Evolutionary conservation across 345 rosid species (phyloP).

Genomic region (Eucalyptus pauciflora): DNA sequence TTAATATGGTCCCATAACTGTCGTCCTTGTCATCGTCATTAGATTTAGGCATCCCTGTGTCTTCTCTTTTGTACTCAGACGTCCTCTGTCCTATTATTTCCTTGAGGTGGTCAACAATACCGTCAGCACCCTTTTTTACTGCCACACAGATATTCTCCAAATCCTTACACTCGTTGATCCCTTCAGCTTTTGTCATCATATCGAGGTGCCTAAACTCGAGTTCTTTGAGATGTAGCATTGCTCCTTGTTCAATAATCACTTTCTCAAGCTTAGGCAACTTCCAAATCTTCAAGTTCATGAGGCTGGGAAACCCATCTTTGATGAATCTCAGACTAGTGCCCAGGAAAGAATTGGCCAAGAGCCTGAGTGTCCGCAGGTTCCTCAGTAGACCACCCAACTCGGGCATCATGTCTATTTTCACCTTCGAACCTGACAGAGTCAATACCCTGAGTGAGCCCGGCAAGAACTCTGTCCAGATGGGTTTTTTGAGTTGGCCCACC

Average conservation of each 20-base stretch:
- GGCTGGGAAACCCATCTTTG: background rate
- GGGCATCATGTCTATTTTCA: background rate
- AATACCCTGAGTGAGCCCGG: background rate
- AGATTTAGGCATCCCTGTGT: fast-evolving
- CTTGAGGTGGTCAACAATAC: background rate
- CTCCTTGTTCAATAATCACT: background rate
- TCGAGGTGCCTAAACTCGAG: no score
- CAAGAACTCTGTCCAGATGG: background rate
- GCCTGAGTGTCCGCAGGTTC: background rate
- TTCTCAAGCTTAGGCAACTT: fast-evolving
- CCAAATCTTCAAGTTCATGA: background rate
- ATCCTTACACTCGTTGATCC: fast-evolving
- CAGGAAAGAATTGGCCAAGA: background rate
- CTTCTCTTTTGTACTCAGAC: fast-evolving
- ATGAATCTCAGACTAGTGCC: background rate
- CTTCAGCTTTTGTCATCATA: no score
- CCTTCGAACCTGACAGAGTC: background rate
- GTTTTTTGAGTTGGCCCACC: background rate
- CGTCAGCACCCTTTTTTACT: background rate
- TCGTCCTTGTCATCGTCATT: fast-evolving
- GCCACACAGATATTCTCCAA: no score
- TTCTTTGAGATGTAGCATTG: background rate
- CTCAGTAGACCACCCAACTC: background rate
- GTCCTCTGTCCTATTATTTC: fast-evolving
- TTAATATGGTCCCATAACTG: no score